Base-by-base conservation (phyloP, 2,329 filamentous ascomycete genomes). In the Pseudopyrenochaeta lycopersici region DNA sequence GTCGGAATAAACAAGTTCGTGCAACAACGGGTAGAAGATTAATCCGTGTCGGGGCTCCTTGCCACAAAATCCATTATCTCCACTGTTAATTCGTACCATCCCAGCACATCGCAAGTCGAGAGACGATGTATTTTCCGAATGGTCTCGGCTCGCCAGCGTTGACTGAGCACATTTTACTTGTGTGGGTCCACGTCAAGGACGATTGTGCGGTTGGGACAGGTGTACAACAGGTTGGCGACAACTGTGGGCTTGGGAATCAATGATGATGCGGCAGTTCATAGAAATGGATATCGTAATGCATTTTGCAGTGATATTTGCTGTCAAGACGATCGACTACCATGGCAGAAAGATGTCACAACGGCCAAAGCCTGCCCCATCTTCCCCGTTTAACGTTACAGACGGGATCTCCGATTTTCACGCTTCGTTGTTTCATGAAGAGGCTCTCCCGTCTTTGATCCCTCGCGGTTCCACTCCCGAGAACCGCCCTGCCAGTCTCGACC, bases 11-110 rank as follows among this genome's bases (percentile, higher is more conserved):
- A 58, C 48, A 58, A 52, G 21, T 30, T 58, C n/a, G 45, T 53
- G 56, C 32, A 51, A 49, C 56, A 49, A 42, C 65, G 62, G 63
- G 57, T 49, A 44, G 51, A 53, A 62, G 31, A 64, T 68, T 59
- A 53, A 54, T 49, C 35, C 33, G 38, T 29, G 38, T 42, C 36
- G 53, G 55, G 52, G 31, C 44, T 40, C 61, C 60, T 51, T 59
- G 58, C 54, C 32, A 52, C 43, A 35, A 47, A 57, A 46, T 52
- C 56, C 52, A 55, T 57, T 54, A 62, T 60, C 44, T 54, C 43
- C 49, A 38, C 33, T 50, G 38, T 29, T 47, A 49, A 47, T 49
- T 30, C 48, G 46, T 32, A 47, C 33, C 47, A 46, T 46, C 50
- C 54, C 43, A 43, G 50, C 42, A 31, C 46, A 29, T 36, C 39